Conservation (phyloP, 768 basidiomycete species). For the Auriscalpium microsporum region DNA sequence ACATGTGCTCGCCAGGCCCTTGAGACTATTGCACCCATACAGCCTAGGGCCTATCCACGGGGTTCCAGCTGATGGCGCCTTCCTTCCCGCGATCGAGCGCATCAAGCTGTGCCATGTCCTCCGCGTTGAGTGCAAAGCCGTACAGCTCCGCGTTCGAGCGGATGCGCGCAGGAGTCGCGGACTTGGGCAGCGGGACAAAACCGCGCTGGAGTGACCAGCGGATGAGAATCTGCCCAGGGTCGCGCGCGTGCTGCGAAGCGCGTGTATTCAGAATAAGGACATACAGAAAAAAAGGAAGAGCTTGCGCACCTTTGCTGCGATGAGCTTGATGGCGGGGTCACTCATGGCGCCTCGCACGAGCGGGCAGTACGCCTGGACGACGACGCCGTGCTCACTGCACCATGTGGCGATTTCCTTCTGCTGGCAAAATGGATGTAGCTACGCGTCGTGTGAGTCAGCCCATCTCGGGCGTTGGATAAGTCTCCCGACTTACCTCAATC, state of each 20-base stretch:
- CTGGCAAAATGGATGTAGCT: conserved; percentile 70
- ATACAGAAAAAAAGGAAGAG: background rate
- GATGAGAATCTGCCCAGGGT: conserved; percentile 79
- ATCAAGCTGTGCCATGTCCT: conserved; percentile 62
- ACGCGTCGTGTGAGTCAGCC: background rate
- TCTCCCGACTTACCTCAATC: too few species aligned
- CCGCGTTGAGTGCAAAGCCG: conserved; percentile 58
- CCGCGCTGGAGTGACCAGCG: conserved; percentile 89
- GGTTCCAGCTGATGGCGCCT: conserved; percentile 82
- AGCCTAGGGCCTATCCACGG: conserved; percentile 36
- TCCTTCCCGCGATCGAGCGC: conserved; percentile 61
- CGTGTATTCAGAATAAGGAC: background rate
- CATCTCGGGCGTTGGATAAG: too few species aligned
- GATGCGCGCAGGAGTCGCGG: conserved; percentile 65
- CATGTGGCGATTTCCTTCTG: conserved; percentile 32
- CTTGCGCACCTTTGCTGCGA: conserved; percentile 50
- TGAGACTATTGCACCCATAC: too few species aligned
- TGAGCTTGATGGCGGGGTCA: conserved; percentile 39
- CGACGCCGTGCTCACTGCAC: conserved; percentile 48
- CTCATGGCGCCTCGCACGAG: conserved; percentile 45
- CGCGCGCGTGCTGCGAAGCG: conserved; percentile 39
- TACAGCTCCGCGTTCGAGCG: conserved; percentile 64
- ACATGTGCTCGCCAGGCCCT: too few species aligned
- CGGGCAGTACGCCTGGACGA: conserved; percentile 72
- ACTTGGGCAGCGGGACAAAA: conserved; percentile 78